Evolutionary conservation across 768 basidiomycete species (phyloP).

Genomic region (Exidia glandulosa): DNA sequence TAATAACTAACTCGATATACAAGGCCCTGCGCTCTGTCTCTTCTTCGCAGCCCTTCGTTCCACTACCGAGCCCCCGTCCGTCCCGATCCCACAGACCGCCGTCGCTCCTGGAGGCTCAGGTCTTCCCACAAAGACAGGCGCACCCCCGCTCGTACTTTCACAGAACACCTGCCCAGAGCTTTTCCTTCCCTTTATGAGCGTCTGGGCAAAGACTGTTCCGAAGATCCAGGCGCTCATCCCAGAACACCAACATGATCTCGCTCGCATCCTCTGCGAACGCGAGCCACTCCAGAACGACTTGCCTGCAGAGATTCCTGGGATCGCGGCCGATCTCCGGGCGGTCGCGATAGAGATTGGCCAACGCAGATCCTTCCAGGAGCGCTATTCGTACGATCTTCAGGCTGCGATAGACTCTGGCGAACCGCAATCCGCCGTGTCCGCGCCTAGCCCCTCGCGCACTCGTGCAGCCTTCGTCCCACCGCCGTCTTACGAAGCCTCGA

Average conservation of each 20-base stretch:
- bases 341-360: slow-evolving; percentile 84
- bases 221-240: slow-evolving; percentile 50
- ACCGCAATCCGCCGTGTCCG: slow-evolving; percentile 6
- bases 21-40: slow-evolving; percentile 37
- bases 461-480: slow-evolving; percentile 63
- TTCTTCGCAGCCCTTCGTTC: slow-evolving; percentile 77
- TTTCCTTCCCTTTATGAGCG: slow-evolving; percentile 56
- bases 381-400: slow-evolving; percentile 65
- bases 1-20: neutral
- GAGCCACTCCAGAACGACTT: slow-evolving; percentile 30
- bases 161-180: slow-evolving; percentile 55
- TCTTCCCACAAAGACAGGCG: slow-evolving; percentile 17
- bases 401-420: slow-evolving; percentile 62
- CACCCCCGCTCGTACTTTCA: slow-evolving; percentile 46
- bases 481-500: slow-evolving; percentile 41
- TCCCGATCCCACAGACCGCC: slow-evolving; percentile 53
- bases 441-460: slow-evolving; percentile 21
- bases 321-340: slow-evolving; percentile 72
- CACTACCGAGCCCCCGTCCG: slow-evolving; percentile 66
- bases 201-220: slow-evolving; percentile 62
- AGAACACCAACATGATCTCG: slow-evolving; percentile 70
- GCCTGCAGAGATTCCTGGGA: slow-evolving; percentile 36
- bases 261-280: slow-evolving; percentile 64
- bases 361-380: slow-evolving; percentile 70
- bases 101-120: slow-evolving; percentile 15